Base-by-base conservation (phyloP, 2,329 filamentous ascomycete genomes). In the Penicillium polonicum region DNA sequence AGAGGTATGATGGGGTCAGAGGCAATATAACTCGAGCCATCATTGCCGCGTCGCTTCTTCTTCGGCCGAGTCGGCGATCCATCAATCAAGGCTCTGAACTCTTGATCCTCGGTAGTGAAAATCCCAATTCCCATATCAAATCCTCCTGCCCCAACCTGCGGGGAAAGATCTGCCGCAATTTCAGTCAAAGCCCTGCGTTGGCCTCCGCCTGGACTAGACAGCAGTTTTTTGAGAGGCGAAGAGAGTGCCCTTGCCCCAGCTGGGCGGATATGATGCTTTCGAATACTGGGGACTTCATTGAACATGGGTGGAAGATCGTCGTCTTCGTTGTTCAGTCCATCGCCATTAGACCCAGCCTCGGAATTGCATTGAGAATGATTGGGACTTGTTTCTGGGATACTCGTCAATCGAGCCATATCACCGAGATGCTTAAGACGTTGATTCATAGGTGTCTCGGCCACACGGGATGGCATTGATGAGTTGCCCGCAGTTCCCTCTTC, bases 141-240 rank as follows among this genome's bases (percentile, higher is more conserved):
- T 25, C 66, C 65, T 31, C 65, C 66, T 15, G 62, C 63, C n/a
- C 64, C 66, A 48, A 71, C 65, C 48, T 74, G 70, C 6, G 77
- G 77, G 4, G 77, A 78, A 45, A 69, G 67, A 51, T 78, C 76
- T 1, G 72, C 69, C 25, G 76, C 76, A 61, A 80, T 78, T 31
- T 78, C 72, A 13, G 76, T 74, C 52, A 78, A 66, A 49, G 69
- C 67, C 52, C 72, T 70, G 42, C 74, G 72, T 51, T 71, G 71
- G 31, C 71, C 69, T 45, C 71, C 72, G 53, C 70, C 74, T 35
- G 72, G 76, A 57, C 73, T 79, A 2, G 75, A 78, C 15, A 76
- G 59, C 7, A 73, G 68, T 31, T 69, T 60, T 43, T 69, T 74
- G 17, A 67, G 50, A 5, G 71, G 67, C 0, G 69, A 68, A 27